A percentile compares a stretch with the other conserved stretches of the same genome.
Evolutionary conservation across 2,329 filamentous ascomycete species (phyloP).

Genomic region (Venturiaceae sp.): DNA sequence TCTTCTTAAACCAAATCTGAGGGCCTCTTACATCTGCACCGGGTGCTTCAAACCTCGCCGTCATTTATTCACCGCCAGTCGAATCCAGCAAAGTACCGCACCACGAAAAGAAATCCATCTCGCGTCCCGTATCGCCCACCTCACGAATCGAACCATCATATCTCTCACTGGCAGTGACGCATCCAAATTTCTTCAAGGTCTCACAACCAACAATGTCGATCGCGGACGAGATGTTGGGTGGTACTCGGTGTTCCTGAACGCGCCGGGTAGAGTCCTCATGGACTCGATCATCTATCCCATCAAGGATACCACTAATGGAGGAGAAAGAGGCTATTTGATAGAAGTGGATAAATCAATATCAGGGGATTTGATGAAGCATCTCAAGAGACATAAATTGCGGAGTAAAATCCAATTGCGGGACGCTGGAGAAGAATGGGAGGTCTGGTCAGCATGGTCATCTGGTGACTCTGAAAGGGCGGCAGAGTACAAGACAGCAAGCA

Average conservation of each 20-base stretch:
- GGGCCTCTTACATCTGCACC: not conserved
- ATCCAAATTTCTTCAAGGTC: conserved; percentile 76
- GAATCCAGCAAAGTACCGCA: not conserved
- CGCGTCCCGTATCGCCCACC: conserved; percentile 34
- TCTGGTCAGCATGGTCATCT: conserved; percentile 64
- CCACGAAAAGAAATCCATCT: not conserved
- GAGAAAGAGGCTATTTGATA: conserved; percentile 56
- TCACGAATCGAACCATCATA: conserved; percentile 71
- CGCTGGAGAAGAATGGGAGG: conserved; percentile 51
- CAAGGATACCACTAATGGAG: conserved; percentile 12
- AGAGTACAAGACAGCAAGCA: not conserved
- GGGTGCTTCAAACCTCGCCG: not conserved
- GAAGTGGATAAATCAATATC: conserved; percentile 70
- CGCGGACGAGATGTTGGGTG: conserved; percentile 38
- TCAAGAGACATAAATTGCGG: conserved; percentile 79
- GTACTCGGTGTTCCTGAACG: conserved; percentile 80
- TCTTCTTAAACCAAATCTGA: not conserved
- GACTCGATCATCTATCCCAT: conserved; percentile 75
- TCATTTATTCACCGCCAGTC: not conserved
- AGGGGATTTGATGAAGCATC: conserved; percentile 53
- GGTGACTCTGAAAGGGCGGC: not conserved
- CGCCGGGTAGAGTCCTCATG: conserved; percentile 69
- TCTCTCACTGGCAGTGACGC: conserved; percentile 71
- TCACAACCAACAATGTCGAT: conserved; percentile 63
- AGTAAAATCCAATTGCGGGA: conserved; percentile 64